Evolutionary conservation across 805 yeast species (phyloP), one percentile per base, ranked within the genome.

Genomic region (Candida ponderosae): DNA sequence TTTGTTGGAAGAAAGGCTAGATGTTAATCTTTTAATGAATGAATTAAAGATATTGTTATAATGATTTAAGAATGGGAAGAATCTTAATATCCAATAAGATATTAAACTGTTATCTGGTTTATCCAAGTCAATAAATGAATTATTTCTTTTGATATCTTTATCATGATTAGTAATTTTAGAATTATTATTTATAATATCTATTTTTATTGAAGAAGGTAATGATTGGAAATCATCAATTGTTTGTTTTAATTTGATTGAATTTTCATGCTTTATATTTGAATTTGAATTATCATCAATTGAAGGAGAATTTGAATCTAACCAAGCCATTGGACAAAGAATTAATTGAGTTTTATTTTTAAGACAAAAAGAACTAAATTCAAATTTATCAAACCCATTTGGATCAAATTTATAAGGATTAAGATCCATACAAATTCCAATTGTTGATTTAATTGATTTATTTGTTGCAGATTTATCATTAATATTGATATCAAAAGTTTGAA

Each of bases 351-450:
- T 50, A 32, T 76, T 67, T 0, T 57, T 47, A 17, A 62, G 52
- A 40, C 83, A 76, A 36, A 66, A 65, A 21, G 59, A 54, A 0
- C 89, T 70, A 57, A 83, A 85, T 56, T 89, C 97, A 53, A 72
- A 86, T 19, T 65, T 68, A 28, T 70, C 65, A 59, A 86, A 88
- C 13, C 28, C 28, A 1, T 94, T 88, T 2, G 95, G 87, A 44
- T 73, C 65, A 56, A 89, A 89, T 53, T 83, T 69, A 56, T 84
- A 82, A 0, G 96, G 96, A 54, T 85, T 88, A 43, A 89, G 57
- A 60, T 89, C 97, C 97, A 89, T 89, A 55, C 97, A 89, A 6
- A 89, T 87, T 0, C 96, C 97, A 38, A 89, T 66, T 26, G 79
- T 69, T 2, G 81, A 62, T 27, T 56, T 68, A 6, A 73, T 46